phyloP scores from a whole-genome alignment of 2,329 filamentous ascomycete genomes.

The Didymella exigua region DNA sequence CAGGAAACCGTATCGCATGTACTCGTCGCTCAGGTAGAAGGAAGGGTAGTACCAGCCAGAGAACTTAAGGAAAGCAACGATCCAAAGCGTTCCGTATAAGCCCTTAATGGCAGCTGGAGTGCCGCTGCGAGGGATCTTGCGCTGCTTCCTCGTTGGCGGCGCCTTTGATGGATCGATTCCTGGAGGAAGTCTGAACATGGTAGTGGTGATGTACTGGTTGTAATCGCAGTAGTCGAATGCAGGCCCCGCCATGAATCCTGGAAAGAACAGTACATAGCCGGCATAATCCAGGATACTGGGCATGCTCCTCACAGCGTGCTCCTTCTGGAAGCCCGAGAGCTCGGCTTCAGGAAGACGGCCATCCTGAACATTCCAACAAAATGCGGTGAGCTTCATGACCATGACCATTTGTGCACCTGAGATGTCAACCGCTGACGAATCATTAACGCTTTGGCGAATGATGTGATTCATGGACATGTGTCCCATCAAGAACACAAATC shows the following conservation, averaged over 20 bases:
- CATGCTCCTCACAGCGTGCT: conserved; percentile 75
- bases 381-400: conserved; percentile 95
- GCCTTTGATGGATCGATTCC: conserved; percentile 84
- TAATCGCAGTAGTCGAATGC: conserved; percentile 97
- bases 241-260: conserved; percentile 84
- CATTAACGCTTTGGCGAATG: conserved; percentile 72
- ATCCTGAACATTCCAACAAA: conserved; percentile 98
- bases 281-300: conserved; percentile 80
- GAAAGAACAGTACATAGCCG: conserved; percentile 95
- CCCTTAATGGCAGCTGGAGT: conserved; percentile 83
- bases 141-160: conserved; percentile 84
- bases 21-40: conserved; percentile 69
- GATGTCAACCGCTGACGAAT: conserved; percentile 76
- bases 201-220: conserved; percentile 86
- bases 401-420: conserved; percentile 96
- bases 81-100: conserved; percentile 75
- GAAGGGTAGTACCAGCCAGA: conserved; percentile 68
- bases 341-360: conserved; percentile 78
- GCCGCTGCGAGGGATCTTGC: conserved; percentile 89
- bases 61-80: conserved; percentile 76
- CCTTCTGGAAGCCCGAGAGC: conserved; percentile 85
- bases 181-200: conserved; percentile 87
- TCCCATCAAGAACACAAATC: conserved; percentile 91
- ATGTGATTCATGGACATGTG: conserved; percentile 95
- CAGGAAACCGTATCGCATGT: conserved; percentile 69